Base-by-base conservation (phyloP, 495 filamentous ascomycete species). In the Staphylotrichum longicolle region DNA sequence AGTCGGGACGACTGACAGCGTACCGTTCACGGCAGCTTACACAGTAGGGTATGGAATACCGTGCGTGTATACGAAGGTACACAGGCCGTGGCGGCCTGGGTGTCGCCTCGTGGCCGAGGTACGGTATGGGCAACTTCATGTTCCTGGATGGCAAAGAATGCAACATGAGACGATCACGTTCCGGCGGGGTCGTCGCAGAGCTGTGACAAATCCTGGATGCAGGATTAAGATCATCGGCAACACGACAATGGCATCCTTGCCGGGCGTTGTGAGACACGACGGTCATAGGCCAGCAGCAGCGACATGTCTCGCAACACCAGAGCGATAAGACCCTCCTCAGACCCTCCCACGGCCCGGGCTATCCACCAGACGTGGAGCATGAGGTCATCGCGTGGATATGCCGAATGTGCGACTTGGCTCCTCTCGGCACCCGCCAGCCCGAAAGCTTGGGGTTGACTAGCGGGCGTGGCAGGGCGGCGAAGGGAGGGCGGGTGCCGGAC, bases 141-240 rank as follows among this genome's bases (percentile, higher is more conserved):
- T 58, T 58, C 57, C 57, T 60, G 9, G 48, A 60, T 27, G 41
- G 54, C 54, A 34, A 46, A 46, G 27, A n/a, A 1, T n/a, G 56
- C 46, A 15, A 58, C 45, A 50, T 58, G 7, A 20, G 57, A 53
- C 49, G 57, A 60, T 60, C 20, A 27, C 40, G 1, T 35, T 15
- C 48, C 3, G 39, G 9, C 9, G 45, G 32, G 14, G 30, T 2
- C n/a, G 57, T 52, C 49, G 57, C 57, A 60, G 49, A 41, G 9
- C 20, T 53, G 57, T 39, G 49, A 52, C 57, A 53, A 52, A 52
- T 60, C 55, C 40, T 8, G 32, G 48, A 33, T 34, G 20, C 48
- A 42, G 57, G 48, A 60, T 60, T 60, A 49, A 30, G 57, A 60
- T 60, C 57, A 45, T 46, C 57, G 57, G 57, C 46, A 5, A 30